Base-by-base conservation (phyloP, 1,139 yeast species). In the Nakaseomyces sp. region DNA sequence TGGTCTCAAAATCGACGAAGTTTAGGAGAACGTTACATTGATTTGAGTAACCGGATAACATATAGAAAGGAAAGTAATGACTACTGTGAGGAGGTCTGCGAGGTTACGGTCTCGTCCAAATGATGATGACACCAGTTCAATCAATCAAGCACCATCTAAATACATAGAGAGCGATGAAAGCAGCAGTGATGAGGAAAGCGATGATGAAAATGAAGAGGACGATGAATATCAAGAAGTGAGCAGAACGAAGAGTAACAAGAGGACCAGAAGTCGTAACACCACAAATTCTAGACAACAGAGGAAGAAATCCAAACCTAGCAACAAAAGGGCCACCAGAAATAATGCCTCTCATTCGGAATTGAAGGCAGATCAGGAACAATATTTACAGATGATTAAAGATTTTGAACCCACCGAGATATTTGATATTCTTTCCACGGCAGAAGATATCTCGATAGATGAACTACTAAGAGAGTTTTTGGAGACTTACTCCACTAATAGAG, bases 391-490 rank as follows among this genome's bases (percentile, higher is more conserved):
- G 32, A 58, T 61, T 28, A 69, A 67, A 15, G 69, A 65, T 20
- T 72, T 75, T 50, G 69, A 69, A 40, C 80, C 79, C 41, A 78
- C 78, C 47, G 65, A 67, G 43, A 56, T 82, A 15, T 81, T 77
- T 50, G 69, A 68, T 47, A 76, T 81, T 0, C 64, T 83, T 31
- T 71, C 77, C 7, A 76, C 74, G 19, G 64, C 73, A 0, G 76
- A 77, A 9, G 77, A 72, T 19, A 56, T 68, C 0, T 72, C 81
- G 0, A 65, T 80, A 5, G 70, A 69, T 6, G 88, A 82, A 35
- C 54, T 83, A 8, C 85, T 87, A 0, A 64, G 76, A 15, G 79
- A 76, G 35, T 87, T 95, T 94, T 56, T 86, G 13, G 81, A 79
- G 22, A 73, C 72, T 25, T 77, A 74, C 51, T 66, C 63, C 33